Evolutionary conservation across 1,284 basidiomycete genomes (phyloP), one percentile per base, ranked within the genome.

Genomic region (Cryptococcus sp.): DNA sequence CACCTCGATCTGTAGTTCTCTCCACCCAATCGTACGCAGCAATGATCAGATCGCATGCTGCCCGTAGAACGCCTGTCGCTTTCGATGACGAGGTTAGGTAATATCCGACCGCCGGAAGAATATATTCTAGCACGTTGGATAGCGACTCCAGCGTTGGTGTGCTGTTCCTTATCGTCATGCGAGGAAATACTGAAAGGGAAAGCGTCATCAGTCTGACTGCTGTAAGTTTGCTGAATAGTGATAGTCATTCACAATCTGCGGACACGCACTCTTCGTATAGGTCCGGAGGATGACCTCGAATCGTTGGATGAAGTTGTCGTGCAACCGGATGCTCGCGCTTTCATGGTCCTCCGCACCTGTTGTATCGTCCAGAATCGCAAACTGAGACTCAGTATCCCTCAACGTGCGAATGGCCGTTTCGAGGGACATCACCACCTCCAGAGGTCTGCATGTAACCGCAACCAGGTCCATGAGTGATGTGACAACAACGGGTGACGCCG

Each of bases 11-110:
- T 5, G 47, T 47, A 1, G 66, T 73, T 0, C 39, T 57, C 19
- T 61, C 47, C 0, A 60, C 61, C 75, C 75, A 77, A 5, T 44
- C 47, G 66, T 67, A 70, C 0, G 62, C 57, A 0, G 53, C 55
- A 1, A 62, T 55, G 1, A 71, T 57, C n/a, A 75, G 46, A 7
- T 40, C 25, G 1, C 57, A 54, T 11, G 67, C 31, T 3, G 47
- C 51, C 1, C 16, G 19, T 3, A 73, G 47, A 8, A 74, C 39
- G 1, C 45, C 42, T 16, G 65, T 53, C 1, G 73, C 60, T 35
- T 8, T 35, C 15, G 63, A 57, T n/a, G 20, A 11, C 0, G 63
- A 46, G n/a, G 63, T 53, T 15, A 63, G 54, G 15, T 66, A 59
- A 13, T 53, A 52, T 1, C 58, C n/a, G 16, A 75, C 38, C n/a